Conservation (phyloP, 148 eudicot genomes). For the Salicornia ramosissima region DNA sequence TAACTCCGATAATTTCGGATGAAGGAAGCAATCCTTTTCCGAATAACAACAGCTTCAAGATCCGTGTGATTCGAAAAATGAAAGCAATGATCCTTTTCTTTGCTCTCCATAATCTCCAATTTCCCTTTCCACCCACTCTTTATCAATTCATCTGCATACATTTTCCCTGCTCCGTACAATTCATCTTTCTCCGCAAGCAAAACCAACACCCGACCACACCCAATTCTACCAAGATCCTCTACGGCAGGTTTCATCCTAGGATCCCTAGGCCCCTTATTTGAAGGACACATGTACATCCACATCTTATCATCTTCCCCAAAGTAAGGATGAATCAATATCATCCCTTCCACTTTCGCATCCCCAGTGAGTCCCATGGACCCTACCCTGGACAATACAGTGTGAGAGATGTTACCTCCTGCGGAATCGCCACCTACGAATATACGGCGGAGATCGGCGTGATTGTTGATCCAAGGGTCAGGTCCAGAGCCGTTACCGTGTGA, state of each 20-base stretch:
- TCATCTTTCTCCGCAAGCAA: conserved; percentile 33
- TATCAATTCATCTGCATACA: conserved; percentile 29
- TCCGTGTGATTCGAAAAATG: conserved; percentile 22
- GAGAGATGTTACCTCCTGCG: conserved; percentile 46
- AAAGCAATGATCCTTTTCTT: conserved; percentile 34
- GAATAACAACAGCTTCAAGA: conserved; percentile 26
- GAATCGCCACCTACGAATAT: conserved; percentile 48
- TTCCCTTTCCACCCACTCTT: conserved; percentile 42
- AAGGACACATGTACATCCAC: conserved; percentile 40
- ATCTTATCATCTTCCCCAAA: conserved; percentile 35
- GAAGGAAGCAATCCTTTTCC: conserved; percentile 23
- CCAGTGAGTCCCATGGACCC: conserved; percentile 19
- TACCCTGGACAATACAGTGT: conserved; percentile 27
- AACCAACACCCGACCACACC: conserved; percentile 36
- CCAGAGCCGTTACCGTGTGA: conserved; percentile 18
- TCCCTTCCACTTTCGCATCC: conserved; percentile 23
- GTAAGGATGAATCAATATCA: conserved; percentile 34
- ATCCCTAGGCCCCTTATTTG: conserved; percentile 31
- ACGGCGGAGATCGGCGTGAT: conserved; percentile 26
- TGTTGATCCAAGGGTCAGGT: conserved; percentile 30
- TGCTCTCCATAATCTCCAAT: conserved; percentile 31
- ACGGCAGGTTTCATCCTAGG: conserved; percentile 32
- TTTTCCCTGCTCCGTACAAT: conserved; percentile 19
- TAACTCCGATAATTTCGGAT: conserved; percentile 12
- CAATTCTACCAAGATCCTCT: conserved; percentile 26